phyloP scores from a whole-genome alignment of 768 basidiomycete species.

The Pisolithus albus region DNA sequence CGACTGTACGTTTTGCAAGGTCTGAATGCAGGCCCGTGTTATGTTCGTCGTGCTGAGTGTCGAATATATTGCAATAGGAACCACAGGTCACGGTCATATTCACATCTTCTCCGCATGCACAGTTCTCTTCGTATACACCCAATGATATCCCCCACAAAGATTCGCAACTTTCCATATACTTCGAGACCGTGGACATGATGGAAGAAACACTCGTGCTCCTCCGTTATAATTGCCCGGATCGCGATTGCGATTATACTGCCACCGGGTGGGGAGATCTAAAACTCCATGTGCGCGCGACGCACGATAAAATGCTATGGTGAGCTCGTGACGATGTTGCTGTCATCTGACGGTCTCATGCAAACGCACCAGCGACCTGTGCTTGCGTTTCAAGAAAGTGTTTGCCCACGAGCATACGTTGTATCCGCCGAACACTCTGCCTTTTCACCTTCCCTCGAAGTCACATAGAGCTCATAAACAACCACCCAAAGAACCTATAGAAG shows the following conservation, averaged over 20 bases:
- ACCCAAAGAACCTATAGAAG: conserved; percentile 54
- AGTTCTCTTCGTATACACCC: conserved; percentile 52
- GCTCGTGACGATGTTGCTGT: not conserved
- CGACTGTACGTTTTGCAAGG: conserved; percentile 97
- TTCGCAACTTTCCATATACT: conserved; percentile 66
- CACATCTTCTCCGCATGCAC: conserved; percentile 55
- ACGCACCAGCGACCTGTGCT: conserved; percentile 68
- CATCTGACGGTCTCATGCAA: not conserved
- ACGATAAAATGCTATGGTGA: conserved; percentile 79
- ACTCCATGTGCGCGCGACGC: conserved; percentile 69
- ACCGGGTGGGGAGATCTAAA: conserved; percentile 89
- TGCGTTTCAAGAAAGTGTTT: conserved; percentile 88
- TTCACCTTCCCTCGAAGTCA: conserved; percentile 73
- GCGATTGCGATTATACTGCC: conserved; percentile 75
- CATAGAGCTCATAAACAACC: conserved; percentile 33
- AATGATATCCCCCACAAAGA: conserved; percentile 60
- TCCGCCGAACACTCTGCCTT: conserved; percentile 49
- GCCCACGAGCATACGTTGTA: conserved; percentile 91
- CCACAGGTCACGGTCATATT: conserved; percentile 72
- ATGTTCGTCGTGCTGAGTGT: not conserved
- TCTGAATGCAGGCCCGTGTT: conserved; percentile 22
- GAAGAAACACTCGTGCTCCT: conserved; percentile 87
- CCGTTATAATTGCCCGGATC: conserved; percentile 89
- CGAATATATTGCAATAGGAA: conserved; percentile 38
- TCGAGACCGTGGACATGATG: conserved; percentile 92